A percentile compares a stretch with the other conserved stretches of the same genome.
These are phyloP conservation scores for Pseudogymnoascus sp. DNA, from an alignment of 2,329 filamentous ascomycete genomes.

Conservation along the genomic window DNA sequence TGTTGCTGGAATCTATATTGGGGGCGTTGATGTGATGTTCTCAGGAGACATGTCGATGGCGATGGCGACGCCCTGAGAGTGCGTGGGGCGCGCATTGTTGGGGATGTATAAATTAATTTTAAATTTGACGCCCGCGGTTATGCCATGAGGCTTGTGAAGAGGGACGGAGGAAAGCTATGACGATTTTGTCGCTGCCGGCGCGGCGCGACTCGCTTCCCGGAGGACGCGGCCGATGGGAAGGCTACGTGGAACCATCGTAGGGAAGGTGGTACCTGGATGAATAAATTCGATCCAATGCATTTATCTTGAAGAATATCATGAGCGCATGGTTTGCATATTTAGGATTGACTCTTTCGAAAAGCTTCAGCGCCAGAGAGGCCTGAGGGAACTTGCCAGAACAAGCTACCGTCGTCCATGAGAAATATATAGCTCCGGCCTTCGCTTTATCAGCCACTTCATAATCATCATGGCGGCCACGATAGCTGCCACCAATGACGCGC, in stretches of 20 bases:
- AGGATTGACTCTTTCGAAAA: neutral
- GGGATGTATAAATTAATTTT: neutral
- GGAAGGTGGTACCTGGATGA: conserved; percentile 9
- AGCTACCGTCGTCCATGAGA: neutral
- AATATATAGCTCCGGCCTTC: neutral
- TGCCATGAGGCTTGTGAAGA: conserved; percentile 7
- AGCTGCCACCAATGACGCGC: neutral
- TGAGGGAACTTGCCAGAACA: neutral
- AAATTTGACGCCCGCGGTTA: conserved; percentile 5
- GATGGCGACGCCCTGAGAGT: neutral
- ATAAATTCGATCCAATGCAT: conserved; percentile 4
- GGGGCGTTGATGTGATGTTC: conserved; percentile 2
- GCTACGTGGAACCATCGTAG: conserved; percentile 4
- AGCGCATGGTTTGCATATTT: neutral
- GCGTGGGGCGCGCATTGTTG: conserved; percentile 7
- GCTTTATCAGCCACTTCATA: neutral
- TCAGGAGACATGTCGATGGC: neutral
- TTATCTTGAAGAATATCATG: neutral
- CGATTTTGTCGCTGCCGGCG: conserved; percentile 5
- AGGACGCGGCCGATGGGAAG: conserved; percentile 8
- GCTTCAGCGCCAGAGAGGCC: neutral
- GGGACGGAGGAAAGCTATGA: neutral
- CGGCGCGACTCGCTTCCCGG: conserved; percentile 1
- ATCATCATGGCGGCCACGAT: conserved; percentile 9
- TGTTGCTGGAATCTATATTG: neutral